Base-by-base conservation (phyloP, 2,329 filamentous ascomycete species). In the Diaporthe helianthi region DNA sequence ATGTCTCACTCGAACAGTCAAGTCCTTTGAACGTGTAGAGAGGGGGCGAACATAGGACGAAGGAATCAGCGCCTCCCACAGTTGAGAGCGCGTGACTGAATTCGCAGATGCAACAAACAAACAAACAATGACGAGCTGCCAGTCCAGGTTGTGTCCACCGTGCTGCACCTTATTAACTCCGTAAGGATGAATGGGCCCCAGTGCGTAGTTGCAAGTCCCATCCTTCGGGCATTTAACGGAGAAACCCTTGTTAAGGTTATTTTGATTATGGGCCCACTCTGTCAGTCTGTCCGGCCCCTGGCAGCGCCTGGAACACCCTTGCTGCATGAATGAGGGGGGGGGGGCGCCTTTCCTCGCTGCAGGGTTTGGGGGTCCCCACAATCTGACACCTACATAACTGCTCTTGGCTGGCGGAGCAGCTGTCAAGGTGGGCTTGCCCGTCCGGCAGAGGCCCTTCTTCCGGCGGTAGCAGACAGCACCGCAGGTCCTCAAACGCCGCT, bases 401-500 rank as follows among this genome's bases (percentile, higher is more conserved):
- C 41, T 36, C 29, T 63, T 63, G 58, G 58, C 58, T 41, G 58
- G 19, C 41, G 41, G 44, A 36, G 44, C 44, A 63, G 58, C 44
- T 63, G 58, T 49, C 58, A 63, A 22, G n/a, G 29, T 47, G 58
- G 58, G 63, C 63, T 65, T 52, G 63, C 63, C n/a, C 63, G 51
- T 55, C 47, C 47, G 47, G 47, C 51, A 65, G 47, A 52, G 63
- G 44, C 63, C 51, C 46, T 65, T 63, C 29, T 49, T 63, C 58
- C 29, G 41, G 49, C 22, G 49, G 47, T 38, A 22, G 47, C 12
- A 24, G 66, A 24, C 66, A n/a, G n/a, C n/a, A 52, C 41, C 36
- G 65, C 66, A 53, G 67, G 49, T 67, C 69, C 69, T 69, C 51
- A 69, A 71, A 69, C 69, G 31, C 67, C 46, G 24, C 60, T 54